A percentile compares a stretch with the other conserved stretches of the same genome.
Evolutionary conservation across 176 grass and related monocot genomes (phyloP).

Genomic region (Elymus sibiricus): DNA sequence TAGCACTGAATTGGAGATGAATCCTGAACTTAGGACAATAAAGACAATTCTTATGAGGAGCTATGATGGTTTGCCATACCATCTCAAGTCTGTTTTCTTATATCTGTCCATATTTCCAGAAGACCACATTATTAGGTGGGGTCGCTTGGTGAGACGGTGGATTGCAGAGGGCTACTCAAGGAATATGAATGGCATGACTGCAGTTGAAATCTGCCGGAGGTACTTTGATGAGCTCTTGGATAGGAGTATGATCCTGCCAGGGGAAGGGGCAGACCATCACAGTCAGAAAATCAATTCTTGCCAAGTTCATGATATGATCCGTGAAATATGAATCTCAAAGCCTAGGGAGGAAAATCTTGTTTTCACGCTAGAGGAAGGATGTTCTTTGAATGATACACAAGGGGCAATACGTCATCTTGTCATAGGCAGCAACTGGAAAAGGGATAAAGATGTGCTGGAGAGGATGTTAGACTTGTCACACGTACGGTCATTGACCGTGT

Average conservation of each 20-base stretch:
- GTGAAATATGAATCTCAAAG: conserved; percentile 25
- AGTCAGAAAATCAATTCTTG: background rate
- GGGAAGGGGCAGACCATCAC: background rate
- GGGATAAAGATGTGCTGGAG: background rate
- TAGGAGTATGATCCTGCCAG: conserved; percentile 20
- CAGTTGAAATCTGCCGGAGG: background rate
- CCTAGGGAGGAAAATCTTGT: conserved; percentile 28
- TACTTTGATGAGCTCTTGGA: conserved; percentile 32
- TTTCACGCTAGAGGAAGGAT: background rate
- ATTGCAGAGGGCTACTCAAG: conserved; percentile 27
- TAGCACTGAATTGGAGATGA: conserved; percentile 6
- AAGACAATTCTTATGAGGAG: background rate
- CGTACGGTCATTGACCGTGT: conserved; percentile 3
- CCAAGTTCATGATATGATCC: conserved; percentile 35
- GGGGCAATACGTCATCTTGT: background rate
- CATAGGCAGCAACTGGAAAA: background rate
- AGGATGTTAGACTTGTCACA: background rate
- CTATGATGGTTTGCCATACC: conserved; percentile 39
- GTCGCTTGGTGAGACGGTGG: conserved; percentile 31
- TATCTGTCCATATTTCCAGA: conserved; percentile 27
- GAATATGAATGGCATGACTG: background rate
- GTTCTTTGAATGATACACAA: background rate
- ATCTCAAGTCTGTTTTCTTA: conserved; percentile 35
- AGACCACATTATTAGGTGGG: background rate
- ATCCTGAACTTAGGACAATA: background rate